A percentile compares a stretch with the other conserved stretches of the same genome.
Evolutionary conservation across 148 eudicot species (phyloP).

Genomic region (Dysphania ambrosioides): DNA sequence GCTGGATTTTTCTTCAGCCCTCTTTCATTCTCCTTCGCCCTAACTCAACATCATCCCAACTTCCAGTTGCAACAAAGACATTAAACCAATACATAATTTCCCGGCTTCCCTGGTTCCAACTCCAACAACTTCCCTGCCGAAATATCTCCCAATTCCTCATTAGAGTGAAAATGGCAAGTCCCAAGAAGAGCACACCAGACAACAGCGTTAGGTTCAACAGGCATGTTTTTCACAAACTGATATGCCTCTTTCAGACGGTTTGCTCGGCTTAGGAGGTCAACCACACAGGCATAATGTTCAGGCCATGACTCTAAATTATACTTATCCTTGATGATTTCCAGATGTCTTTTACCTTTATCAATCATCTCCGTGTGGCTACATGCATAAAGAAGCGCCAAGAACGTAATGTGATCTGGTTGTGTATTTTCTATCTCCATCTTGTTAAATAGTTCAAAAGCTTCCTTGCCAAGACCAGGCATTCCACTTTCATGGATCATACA

Average conservation of each 20-base stretch:
- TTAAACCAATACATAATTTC: constrained; percentile 75
- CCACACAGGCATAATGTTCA: constrained; percentile 81
- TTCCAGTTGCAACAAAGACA: constrained; percentile 55
- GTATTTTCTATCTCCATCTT: constrained; percentile 47
- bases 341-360: constrained; percentile 54
- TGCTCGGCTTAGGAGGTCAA: constrained; percentile 87
- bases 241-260: constrained; percentile 73
- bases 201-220: constrained; percentile 49
- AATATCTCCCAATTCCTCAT: constrained; percentile 52
- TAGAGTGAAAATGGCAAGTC: constrained; percentile 62
- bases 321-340: constrained; percentile 44
- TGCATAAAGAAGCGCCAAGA: constrained; percentile 75
- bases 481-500: constrained; percentile 81
- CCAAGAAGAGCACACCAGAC: constrained; percentile 82
- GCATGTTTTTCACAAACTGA: constrained; percentile 57
- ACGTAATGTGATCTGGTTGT: constrained; percentile 76
- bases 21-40: constrained; percentile 61
- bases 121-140: constrained; percentile 64
- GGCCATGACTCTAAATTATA: constrained; percentile 77
- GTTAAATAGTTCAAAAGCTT: constrained; percentile 48
- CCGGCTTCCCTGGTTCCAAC: constrained; percentile 64
- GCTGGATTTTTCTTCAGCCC: constrained; percentile 86
- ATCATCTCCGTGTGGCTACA: constrained; percentile 82
- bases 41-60: constrained; percentile 67
- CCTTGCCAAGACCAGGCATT: constrained; percentile 64